Evolutionary conservation across 305 asterid species (phyloP).

Genomic region (Solanum hybrid): DNA sequence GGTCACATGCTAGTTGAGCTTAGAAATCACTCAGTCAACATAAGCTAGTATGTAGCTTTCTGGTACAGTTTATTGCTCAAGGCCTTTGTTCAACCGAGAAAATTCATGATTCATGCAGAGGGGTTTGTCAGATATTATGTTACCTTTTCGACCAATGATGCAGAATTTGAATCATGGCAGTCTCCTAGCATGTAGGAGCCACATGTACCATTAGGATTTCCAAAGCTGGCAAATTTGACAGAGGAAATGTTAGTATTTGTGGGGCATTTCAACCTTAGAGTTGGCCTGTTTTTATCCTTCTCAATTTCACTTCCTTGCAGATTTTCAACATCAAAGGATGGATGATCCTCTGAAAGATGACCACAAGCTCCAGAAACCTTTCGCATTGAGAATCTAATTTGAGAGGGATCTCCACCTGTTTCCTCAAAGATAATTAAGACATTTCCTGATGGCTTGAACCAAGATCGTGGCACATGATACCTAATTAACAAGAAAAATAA

Average conservation of each 20-base stretch:
- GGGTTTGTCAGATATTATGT: background rate
- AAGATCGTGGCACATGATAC: slow-evolving; percentile 90
- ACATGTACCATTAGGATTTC: slow-evolving; percentile 61
- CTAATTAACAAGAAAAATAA: slow-evolving; percentile 25
- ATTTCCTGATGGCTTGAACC: slow-evolving; percentile 85
- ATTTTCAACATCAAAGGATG: slow-evolving; percentile 30
- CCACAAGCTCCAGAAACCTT: slow-evolving; percentile 42
- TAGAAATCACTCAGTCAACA: background rate
- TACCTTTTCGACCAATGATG: slow-evolving; percentile 44
- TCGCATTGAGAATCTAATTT: slow-evolving; percentile 49
- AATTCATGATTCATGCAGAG: background rate
- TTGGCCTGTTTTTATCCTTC: slow-evolving; percentile 19
- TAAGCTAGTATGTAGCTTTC: background rate
- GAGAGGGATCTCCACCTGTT: slow-evolving; percentile 76
- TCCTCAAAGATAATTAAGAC: slow-evolving; percentile 79
- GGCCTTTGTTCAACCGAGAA: background rate
- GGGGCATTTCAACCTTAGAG: slow-evolving; percentile 45
- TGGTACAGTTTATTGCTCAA: background rate
- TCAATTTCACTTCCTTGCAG: slow-evolving; percentile 19
- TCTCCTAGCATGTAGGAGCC: slow-evolving; percentile 46
- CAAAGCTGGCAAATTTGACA: slow-evolving; percentile 64
- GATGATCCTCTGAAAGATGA: slow-evolving; percentile 55
- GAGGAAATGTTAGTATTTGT: slow-evolving; percentile 26
- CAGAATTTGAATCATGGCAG: slow-evolving; percentile 51
- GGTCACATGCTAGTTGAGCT: background rate